Base-by-base conservation (phyloP, 768 basidiomycete species). In the Chalciporus pseudorubinellus region DNA sequence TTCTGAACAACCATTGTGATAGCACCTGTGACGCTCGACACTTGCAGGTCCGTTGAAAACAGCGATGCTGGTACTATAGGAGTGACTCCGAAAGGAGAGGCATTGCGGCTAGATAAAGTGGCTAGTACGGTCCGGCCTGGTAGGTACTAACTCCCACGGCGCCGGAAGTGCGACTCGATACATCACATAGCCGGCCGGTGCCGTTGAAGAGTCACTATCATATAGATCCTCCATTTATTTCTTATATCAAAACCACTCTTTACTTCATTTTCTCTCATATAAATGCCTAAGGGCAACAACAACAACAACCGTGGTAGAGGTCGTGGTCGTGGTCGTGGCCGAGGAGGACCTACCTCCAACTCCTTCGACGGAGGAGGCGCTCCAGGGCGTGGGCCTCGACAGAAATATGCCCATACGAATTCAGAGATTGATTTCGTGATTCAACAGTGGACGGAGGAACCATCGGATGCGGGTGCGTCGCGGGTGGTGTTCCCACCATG, bases 391-490 rank as follows among this genome's bases (percentile, higher is more conserved):
- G n/a, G 26, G 14, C 52, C 56, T 42, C 51, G 36, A 34, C 45
- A 52, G 20, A 40, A n/a, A 19, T 71, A 69, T 16, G 45, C 62
- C 10, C 48, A 65, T 20, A 0, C 48, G 14, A 54, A 39, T 36
- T 21, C 46, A 45, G 63, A 71, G 7, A 39, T 57, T 10, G 70
- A 69, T 29, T 41, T 48, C n/a, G 46, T 39, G 10, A 50, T 64
- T 53, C 68, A 69, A 36, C 44, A 59, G 10, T 71, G 63, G 68
- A 8, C 5, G 19, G 53, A 46, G 18, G 45, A 52, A 19, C 46
- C 29, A 13, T 22, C 14, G 8, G 20, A 1, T 24, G 21, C 16
- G 22, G 49, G 64, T 68, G 46, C 57, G 59, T 64, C 16, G 12
- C 28, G 38, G 43, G 40, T 44, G 51, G 53, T 51, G 44, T 38